Evolutionary conservation across 345 rosid species (phyloP), one percentile per base, ranked within the genome.

Genomic region (Geranium rotundifolium): DNA sequence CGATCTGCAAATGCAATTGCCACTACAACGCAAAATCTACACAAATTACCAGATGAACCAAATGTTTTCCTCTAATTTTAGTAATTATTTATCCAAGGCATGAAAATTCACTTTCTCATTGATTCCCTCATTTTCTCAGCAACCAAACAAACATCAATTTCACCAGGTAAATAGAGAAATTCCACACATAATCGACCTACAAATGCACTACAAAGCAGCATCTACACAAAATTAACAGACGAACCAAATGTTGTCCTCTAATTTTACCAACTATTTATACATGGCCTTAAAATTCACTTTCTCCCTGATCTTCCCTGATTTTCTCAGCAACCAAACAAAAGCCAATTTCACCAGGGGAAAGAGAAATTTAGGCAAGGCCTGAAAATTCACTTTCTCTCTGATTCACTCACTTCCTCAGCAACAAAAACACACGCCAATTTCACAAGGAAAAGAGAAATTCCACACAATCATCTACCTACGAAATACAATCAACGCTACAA

Each of bases 271-370:
- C 56, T 9, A 52, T 37, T 37, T 37, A 6, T 5, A 4, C 46
- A 37, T 1, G 7, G 46, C 46, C 12, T 37, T 1, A 37, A 37
- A 37, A 9, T 41, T 46, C 39, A 60, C 30, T 56, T 41, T 18
- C 59, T 2, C 61, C 34, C 27, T 23, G 27, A 23, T 17, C 30
- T 56, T 37, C 5, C 17, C 41, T 57, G 41, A 55, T 19, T 61
- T 67, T 68, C 58, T 57, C 61, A 3, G 30, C 46, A 20, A 62
- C 59, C 58, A 58, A 63, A 63, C 66, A 23, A 23, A 23, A 1
- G 27, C 27, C 27, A 2, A 23, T 23, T 23, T 23, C 27, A 2
- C 27, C 27, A 23, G 2, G 27, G 27, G 2, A 23, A 23, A 23
- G 27, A 23, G 27, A 23, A 23, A 23, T 23, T 23, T 23, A 23